Evolutionary conservation across 352 stramenopile genomes (phyloP), one percentile per base, ranked within the genome.

Genomic region (Elongisporangium prolatum): DNA sequence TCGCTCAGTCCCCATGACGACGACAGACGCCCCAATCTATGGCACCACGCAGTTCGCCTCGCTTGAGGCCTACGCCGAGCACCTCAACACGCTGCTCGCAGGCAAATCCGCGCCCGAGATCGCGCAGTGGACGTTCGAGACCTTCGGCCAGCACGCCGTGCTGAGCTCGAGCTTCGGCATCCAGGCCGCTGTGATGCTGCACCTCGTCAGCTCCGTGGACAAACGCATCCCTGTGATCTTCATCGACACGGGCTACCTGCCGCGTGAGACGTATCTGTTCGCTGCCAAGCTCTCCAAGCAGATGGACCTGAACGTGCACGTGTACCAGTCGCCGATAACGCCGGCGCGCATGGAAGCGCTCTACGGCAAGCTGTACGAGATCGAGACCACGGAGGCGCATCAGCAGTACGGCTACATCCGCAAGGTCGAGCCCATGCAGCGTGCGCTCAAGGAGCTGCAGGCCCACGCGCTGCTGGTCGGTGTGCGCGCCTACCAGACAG

Each of bases 151-250:
- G 20, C 69, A 75, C 54, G 64, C 84, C 3, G 84, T 84, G 34
- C 70, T 96, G 50, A 92, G 77, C 75, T 92, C 86, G 50, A 93
- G 80, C 68, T 96, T 96, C 50, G 86, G 86, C 61, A 92, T 96
- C 64, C 84, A 92, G 52, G 91, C 83, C 40, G 82, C 84, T 21
- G 73, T 96, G 25, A 92, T 96, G 80, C 67, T 96, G 66, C 74
- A 93, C 60, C 71, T 96, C 22, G 72, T 74, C 34, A 86, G 75
- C 50, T 56, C 57, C 11, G 65, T 89, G 40, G 78, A 74, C 40
- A 63, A 65, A 34, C 60, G 62, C 22, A 86, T 93, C 28, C 81
- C 85, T 8, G 80, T 96, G 11, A 68, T 95, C 9, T 94, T 77
- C 77, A 72, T 96, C 53, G 86, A 96, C 68, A 96, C 86, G 21